Evolutionary conservation across 1,139 yeast species (phyloP), one percentile per base, ranked within the genome.

Genomic region (Arxiozyma telluris): DNA sequence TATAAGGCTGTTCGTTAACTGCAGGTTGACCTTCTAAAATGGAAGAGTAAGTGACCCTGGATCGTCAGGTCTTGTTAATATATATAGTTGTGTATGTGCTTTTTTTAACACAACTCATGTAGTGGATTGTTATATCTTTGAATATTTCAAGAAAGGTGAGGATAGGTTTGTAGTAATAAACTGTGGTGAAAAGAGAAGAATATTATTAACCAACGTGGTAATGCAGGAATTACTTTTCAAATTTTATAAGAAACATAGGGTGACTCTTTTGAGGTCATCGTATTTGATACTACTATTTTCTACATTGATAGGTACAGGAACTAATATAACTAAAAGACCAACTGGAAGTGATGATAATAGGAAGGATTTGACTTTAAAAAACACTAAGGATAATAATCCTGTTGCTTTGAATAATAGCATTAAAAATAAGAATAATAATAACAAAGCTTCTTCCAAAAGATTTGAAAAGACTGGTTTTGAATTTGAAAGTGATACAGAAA

Each of bases 181-280:
- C 30, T 7, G 30, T 27, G 30, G 30, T 2, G 11, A 27, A 27
- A 27, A 27, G 7, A 8, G 7, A 8, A 8, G 11, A 27, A 5
- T 5, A 8, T 27, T 27, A 27, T 27, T 22, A 22, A 8, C 11
- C 11, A 9, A 8, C 17, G 15, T 22, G n/a, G 30, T 25, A n/a
- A 44, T 44, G 47, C 47, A 44, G 20, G 30, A 44, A 4, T n/a
- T 25, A 17, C n/a, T 59, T 15, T 46, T 53, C 5, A 46, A 46
- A 17, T 61, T 65, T 44, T 67, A 67, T 50, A 58, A 57, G 47
- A 61, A 55, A 23, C 65, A 67, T 50, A 61, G 71, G 51, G 58
- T 60, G 18, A 59, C 59, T 46, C 62, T 67, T 7, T 57, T 67
- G 43, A 59, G 66, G 50, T 55, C 63, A 1, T 66, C 71, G 4